Conservation (phyloP, 495 filamentous ascomycete genomes). For the Lasiosphaeris hirsuta region DNA sequence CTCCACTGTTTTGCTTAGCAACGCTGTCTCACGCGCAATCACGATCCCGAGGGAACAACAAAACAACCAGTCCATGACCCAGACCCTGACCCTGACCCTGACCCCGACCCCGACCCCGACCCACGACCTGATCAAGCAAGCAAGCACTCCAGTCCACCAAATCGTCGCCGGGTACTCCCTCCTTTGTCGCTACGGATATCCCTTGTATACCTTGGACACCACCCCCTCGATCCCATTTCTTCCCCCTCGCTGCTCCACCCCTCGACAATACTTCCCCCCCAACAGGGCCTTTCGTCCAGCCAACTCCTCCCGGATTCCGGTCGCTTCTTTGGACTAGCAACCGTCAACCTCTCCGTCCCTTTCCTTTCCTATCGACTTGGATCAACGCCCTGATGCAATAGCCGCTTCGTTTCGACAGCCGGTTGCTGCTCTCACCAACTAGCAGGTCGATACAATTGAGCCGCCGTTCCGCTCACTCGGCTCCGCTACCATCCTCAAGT, state of each 20-base stretch:
- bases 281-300: not conserved
- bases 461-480: constrained; percentile 2
- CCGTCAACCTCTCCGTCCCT: constrained; percentile 26
- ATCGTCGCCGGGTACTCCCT: constrained; percentile 2
- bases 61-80: constrained; percentile 12
- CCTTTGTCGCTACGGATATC: constrained; percentile 7
- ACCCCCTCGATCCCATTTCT: not conserved
- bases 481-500: constrained; percentile 10
- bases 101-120: not conserved
- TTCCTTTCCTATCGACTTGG: constrained; percentile 13
- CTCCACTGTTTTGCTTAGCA: constrained; percentile 3
- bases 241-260: constrained; percentile 6
- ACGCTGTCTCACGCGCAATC: constrained; percentile 11
- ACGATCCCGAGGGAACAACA: constrained; percentile 13
- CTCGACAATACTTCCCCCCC: not conserved
- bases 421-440: constrained; percentile 25
- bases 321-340: constrained; percentile 9
- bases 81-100: not conserved
- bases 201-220: constrained; percentile 3
- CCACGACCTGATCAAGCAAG: not conserved
- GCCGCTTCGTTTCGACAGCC: constrained; percentile 27
- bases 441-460: constrained; percentile 9
- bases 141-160: constrained; percentile 4
- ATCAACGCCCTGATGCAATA: constrained; percentile 36
- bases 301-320: constrained; percentile 4